Conservation (phyloP, 352 stramenopile genomes). For the Thalassiosira mediterranea region DNA sequence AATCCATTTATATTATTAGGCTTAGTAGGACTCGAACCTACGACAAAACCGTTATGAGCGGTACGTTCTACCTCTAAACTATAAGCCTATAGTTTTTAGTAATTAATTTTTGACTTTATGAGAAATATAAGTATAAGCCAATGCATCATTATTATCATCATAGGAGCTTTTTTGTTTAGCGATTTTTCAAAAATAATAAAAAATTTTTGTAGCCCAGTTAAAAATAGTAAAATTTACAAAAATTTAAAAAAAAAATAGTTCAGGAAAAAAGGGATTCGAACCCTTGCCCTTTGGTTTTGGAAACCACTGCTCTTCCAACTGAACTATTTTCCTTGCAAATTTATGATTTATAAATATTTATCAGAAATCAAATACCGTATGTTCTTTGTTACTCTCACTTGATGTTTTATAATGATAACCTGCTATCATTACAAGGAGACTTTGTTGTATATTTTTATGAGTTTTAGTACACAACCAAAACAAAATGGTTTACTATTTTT, state of each 20-base stretch:
- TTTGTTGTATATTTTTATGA: constrained; percentile 23
- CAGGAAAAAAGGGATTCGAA: constrained; percentile 58
- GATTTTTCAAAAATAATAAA: constrained; percentile 51
- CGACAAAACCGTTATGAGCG: constrained; percentile 11
- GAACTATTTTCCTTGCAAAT: constrained; percentile 38
- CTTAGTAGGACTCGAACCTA: constrained; percentile 20
- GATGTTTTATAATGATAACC: constrained; percentile 5
- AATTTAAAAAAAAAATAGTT: constrained; percentile 49
- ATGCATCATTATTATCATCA: constrained; percentile 15
- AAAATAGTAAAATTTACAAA: constrained; percentile 36
- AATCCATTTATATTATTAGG: constrained; percentile 25
- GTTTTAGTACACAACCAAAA: background rate
- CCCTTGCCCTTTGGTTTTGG: constrained; percentile 37
- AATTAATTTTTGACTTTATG: constrained; percentile 8
- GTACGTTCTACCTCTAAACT: constrained; percentile 19
- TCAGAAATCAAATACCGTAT: constrained; percentile 18
- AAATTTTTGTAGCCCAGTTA: constrained; percentile 6
- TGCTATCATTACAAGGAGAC: constrained; percentile 15
- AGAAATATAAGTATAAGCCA: constrained; percentile 21
- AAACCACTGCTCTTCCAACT: constrained; percentile 33
- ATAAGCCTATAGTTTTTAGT: background rate
- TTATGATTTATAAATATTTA: constrained; percentile 32
- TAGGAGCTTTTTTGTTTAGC: constrained; percentile 27
- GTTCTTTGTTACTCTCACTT: constrained; percentile 19
- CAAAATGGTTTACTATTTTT: constrained; percentile 22